Evolutionary conservation across 371 early-diverging fungal genomes (phyloP).

Genomic region (Rhizopus stolonifer): DNA sequence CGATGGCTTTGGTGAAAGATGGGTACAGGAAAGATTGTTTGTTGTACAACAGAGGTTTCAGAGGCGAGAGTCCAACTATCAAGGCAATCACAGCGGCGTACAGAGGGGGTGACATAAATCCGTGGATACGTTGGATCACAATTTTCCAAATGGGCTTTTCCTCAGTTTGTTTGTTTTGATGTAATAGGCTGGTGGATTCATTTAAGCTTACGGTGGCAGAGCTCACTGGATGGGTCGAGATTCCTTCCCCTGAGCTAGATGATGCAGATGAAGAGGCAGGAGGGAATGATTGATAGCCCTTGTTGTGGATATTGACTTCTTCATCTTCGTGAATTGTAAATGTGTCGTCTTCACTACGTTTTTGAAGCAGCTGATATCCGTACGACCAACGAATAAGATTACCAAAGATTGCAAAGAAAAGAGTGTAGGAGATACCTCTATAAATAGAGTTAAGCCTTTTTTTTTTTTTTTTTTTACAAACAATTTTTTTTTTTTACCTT

Average conservation of each 20-base stretch:
- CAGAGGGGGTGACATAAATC: slow-evolving; percentile 65
- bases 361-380: slow-evolving; percentile 62
- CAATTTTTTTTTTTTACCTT: slow-evolving; percentile 35
- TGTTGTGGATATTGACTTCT: slow-evolving; percentile 2
- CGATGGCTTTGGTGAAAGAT: slow-evolving; percentile 61
- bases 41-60: slow-evolving; percentile 53
- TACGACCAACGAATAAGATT: slow-evolving; percentile 79
- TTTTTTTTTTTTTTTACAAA: neutral
- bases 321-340: slow-evolving; percentile 18
- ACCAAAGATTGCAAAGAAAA: slow-evolving; percentile 75
- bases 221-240: neutral
- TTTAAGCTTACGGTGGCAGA: neutral
- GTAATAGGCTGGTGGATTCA: neutral
- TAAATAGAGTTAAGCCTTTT: slow-evolving; percentile 10
- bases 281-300: neutral
- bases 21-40: slow-evolving; percentile 54
- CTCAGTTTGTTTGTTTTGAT: neutral
- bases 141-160: neutral
- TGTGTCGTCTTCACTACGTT: slow-evolving; percentile 20
- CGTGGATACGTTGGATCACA: slow-evolving; percentile 16
- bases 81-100: slow-evolving; percentile 60
- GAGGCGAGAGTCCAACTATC: slow-evolving; percentile 55
- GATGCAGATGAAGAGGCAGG: neutral
- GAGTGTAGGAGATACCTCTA: slow-evolving; percentile 73
- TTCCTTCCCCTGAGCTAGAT: neutral